Base-by-base conservation (phyloP, 192 early-diverging fungal genomes). In the Mortierella hygrophila region DNA sequence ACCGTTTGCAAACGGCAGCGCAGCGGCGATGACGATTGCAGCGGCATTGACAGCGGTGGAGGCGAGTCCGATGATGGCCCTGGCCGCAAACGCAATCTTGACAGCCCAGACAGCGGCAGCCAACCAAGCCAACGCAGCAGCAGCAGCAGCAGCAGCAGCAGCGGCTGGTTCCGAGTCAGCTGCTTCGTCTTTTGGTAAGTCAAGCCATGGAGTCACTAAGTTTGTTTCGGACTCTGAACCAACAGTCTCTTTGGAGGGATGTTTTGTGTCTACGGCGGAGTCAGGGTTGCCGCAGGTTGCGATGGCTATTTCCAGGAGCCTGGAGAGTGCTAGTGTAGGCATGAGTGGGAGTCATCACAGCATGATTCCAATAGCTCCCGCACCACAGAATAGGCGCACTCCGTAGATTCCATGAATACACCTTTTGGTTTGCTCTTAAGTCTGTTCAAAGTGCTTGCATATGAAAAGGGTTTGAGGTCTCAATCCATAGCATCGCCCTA, bases 1-100 rank as follows among this genome's bases (percentile, higher is more conserved):
- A 1, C 16, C 47, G 18, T 49, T 35, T 68, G 60, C 41, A 9
- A 52, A 70, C 16, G 32, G 37, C 0, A 44, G 69, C 18, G 73
- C 73, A 21, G 82, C 76, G 6, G 82, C 63, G 0, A 78, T 83
- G 82, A 83, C 82, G 11, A 83, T 83, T 2, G 76, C 72, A 0
- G 82, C 82, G 1, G 82, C 82, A 0, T 57, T 83, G 37, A 60
- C 70, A 16, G 82, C 82, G 35, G 65, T 78, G 3, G 82, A 47
- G 29, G 21, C 60, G 13, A 83, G 65, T 63, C 65, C 82, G 5
- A 78, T 78, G 76, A 83, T 83, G 82, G 63, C 76, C 11, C 21
- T 76, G 26, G 82, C 82, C 0, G 70, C 82, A 18, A 83, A 77
- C 26, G 76, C 82, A 8, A 78, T 83, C 7, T 21, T 83, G 72